A percentile compares a stretch with the other conserved stretches of the same genome.
Conservation (phyloP, 192 early-diverging fungal genomes). For the Rhizophagus sp. region DNA sequence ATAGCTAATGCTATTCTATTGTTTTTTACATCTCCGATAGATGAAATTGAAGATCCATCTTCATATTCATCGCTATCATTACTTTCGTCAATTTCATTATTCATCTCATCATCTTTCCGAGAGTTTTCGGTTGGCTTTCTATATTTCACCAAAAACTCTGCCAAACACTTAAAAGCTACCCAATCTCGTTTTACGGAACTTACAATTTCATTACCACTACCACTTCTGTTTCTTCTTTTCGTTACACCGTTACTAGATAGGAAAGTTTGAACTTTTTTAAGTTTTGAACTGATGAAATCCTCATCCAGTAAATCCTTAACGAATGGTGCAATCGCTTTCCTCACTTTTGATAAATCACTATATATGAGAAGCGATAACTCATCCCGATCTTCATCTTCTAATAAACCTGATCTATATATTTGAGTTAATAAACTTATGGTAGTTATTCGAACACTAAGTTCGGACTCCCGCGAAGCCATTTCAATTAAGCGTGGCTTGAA, state of each 20-base stretch:
- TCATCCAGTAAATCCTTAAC: conserved; percentile 48
- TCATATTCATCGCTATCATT: conserved; percentile 8
- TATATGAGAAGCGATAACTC: conserved; percentile 70
- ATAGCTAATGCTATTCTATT: conserved; percentile 42
- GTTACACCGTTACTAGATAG: conserved; percentile 7
- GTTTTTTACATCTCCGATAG: conserved; percentile 41
- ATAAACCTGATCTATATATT: conserved; percentile 50
- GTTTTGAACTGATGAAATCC: conserved; percentile 37
- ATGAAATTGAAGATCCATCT: conserved; percentile 15
- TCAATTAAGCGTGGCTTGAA: conserved; percentile 73
- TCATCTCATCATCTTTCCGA: conserved; percentile 15
- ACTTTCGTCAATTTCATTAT: neutral
- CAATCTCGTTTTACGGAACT: conserved; percentile 36
- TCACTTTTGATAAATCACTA: conserved; percentile 65
- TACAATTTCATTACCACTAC: neutral
- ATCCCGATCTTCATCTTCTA: conserved; percentile 63
- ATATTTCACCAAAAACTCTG: conserved; percentile 45
- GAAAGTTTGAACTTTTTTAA: conserved; percentile 33
- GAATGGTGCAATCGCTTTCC: conserved; percentile 65
- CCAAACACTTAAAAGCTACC: conserved; percentile 51
- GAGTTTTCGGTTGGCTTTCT: conserved; percentile 21
- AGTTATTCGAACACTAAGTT: conserved; percentile 48
- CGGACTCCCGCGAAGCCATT: conserved; percentile 71
- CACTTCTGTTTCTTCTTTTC: conserved; percentile 25
- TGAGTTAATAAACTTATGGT: conserved; percentile 53